Evolutionary conservation across 2,329 filamentous ascomycete species (phyloP), one percentile per base, ranked within the genome.

Genomic region (Aspergillus fructus): DNA sequence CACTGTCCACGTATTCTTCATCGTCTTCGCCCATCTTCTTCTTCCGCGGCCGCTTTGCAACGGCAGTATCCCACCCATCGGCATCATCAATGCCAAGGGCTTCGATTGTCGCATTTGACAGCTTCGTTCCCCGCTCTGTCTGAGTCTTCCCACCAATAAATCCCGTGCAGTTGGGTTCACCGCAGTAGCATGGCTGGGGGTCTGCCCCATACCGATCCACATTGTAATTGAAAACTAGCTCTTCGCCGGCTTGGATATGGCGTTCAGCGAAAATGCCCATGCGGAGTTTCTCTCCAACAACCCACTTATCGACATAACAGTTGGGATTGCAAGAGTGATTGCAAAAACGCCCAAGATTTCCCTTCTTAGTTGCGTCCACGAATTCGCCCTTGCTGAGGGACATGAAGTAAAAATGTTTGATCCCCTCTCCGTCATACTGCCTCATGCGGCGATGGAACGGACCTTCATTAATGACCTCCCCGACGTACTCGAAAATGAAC

Each of bases 401-500:
- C 94, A 99, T 99, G 80, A 99, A 99, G 77, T 99, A 99, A 75
- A 99, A 99, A 76, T 99, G 94, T 75, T 96, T 96, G 82, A 99
- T 97, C 60, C 93, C 93, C 74, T 97, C 91, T 48, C 94, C 85
- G 71, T 97, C 92, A 75, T 99, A 99, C 69, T 96, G 89, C 40
- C 91, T 79, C 87, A 96, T 97, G 60, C 94, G 91, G 58, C 87
- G 86, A 55, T 92, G 89, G 71, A 97, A 97, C 11, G 89, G 89
- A 30, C 85, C 83, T 76, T 99, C 93, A 67, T 96, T 93, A 72
- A 99, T 97, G 66, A 97, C 94, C 76, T 99, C 94, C 66, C 94
- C 94, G 66, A 99, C 93, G 74, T 99, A 99, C 77, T 99, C 94
- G 72, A 91, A 97, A 66, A 99, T 91, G 72, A 99, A 96, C 71